Base-by-base conservation (phyloP, 2,329 filamentous ascomycete species). In the Salinomyces thailandicus region DNA sequence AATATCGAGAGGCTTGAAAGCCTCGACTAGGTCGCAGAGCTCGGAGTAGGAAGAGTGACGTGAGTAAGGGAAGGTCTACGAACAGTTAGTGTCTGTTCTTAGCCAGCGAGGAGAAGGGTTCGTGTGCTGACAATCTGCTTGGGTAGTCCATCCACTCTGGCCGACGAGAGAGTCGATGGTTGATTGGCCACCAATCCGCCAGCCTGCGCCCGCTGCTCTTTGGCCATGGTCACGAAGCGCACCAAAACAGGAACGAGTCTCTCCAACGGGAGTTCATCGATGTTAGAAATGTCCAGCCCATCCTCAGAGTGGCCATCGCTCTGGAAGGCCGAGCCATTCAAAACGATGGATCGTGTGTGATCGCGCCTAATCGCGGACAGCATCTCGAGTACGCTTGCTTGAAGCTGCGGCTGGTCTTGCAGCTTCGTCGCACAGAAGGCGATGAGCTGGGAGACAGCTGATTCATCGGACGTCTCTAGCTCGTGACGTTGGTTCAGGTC, bases 41-140 rank as follows among this genome's bases (percentile, higher is more conserved):
- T 95, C 89, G 0, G 68, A 64, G 42, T 91, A 89, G 0, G 85
- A 93, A 0, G 89, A 93, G 58, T 96, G 89, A 1, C 89, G 74
- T 0, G 89, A 89, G 53, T 87, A 95, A 0, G 87, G 84, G 47
- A 94, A 95, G 14, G 63, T 68, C 52, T 54, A 27, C 11, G 19
- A 7, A 13, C 9, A 22, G 37, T 48, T 26, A 47, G 34, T 16
- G 11, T n/a, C n/a, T 5, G 11, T 2, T 30, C 22, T 11, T 8
- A 2, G 12, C 9, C 4, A 19, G 9, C 16, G 18, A 18, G n/a
- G n/a, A n/a, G n/a, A n/a, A n/a, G n/a, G n/a, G n/a, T n/a, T n/a
- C n/a, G n/a, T n/a, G n/a, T 4, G 42, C 50, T 39, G 33, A 54
- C 51, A 35, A 60, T 53, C 5, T 49, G 47, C 33, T 47, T 51